Evolutionary conservation across 2,329 filamentous ascomycete species (phyloP).

Genomic region (Microdochium trichocladiopsis): DNA sequence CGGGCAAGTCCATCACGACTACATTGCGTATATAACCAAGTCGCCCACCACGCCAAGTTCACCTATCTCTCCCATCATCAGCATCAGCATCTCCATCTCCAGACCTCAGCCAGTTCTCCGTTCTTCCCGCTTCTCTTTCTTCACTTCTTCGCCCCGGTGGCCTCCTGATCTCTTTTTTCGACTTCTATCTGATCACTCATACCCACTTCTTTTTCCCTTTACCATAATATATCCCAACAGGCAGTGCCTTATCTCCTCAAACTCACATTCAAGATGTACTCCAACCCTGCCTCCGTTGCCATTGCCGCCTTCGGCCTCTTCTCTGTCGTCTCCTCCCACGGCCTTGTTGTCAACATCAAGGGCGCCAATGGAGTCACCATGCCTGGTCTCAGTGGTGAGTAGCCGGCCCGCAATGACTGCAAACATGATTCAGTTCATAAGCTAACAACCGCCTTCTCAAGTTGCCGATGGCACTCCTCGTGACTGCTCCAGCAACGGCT

Average conservation of each 20-base stretch:
- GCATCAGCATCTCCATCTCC: constrained; percentile 4
- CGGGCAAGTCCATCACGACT: neutral
- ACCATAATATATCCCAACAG: constrained; percentile 1
- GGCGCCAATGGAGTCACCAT: constrained; percentile 23
- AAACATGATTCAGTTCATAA: too few relatives aligned
- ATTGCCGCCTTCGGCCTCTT: constrained; percentile 16
- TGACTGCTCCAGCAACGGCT: constrained; percentile 54
- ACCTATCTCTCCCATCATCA: constrained; percentile 6
- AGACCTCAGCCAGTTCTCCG: constrained; percentile 8
- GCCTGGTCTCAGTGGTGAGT: constrained; percentile 19
- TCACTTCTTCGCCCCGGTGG: constrained; percentile 17
- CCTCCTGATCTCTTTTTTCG: constrained; percentile 5
- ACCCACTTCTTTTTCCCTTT: constrained; percentile 1
- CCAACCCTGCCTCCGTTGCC: constrained; percentile 14
- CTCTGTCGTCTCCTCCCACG: constrained; percentile 17
- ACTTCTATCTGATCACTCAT: constrained; percentile 3
- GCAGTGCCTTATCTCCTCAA: constrained; percentile 1
- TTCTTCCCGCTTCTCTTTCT: constrained; percentile 3
- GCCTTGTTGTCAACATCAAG: constrained; percentile 20
- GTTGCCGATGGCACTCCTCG: constrained; percentile 61
- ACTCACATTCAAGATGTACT: constrained; percentile 13
- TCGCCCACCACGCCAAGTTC: neutral
- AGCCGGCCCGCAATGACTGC: too few relatives aligned
- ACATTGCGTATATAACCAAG: neutral
- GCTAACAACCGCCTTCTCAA: constrained; percentile 8